Evolutionary conservation across 140 eudicot species (phyloP).

Genomic region (Cichorium intybus): DNA sequence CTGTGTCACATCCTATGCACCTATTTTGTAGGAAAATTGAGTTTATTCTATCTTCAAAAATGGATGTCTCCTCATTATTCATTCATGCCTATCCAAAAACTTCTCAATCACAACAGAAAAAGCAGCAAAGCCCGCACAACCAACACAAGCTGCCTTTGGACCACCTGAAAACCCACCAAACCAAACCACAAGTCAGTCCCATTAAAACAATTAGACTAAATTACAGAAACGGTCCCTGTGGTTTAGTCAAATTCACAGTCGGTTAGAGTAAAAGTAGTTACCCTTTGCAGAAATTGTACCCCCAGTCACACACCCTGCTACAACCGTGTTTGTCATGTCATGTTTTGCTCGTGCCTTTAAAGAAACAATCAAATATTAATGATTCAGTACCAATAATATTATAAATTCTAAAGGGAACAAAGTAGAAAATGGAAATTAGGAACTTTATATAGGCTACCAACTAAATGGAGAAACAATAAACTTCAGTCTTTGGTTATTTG

Average conservation of each 20-base stretch:
- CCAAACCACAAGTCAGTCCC: background rate
- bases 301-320: slow-evolving; percentile 94
- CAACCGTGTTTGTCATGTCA: slow-evolving; percentile 72
- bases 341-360: slow-evolving; percentile 88
- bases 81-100: slow-evolving; percentile 67
- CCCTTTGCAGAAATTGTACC: slow-evolving; percentile 79
- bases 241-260: too few species aligned
- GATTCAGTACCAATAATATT: background rate
- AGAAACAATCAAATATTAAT: slow-evolving; percentile 11
- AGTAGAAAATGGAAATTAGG: background rate
- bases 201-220: background rate
- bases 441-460: background rate
- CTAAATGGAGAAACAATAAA: background rate
- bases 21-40: slow-evolving; percentile 13
- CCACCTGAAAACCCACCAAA: slow-evolving; percentile 54
- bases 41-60: slow-evolving; percentile 23
- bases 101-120: slow-evolving; percentile 90
- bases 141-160: slow-evolving; percentile 81
- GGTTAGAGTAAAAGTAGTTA: slow-evolving; percentile 26
- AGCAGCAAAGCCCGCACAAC: slow-evolving; percentile 99
- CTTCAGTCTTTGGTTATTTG: slow-evolving; percentile 13
- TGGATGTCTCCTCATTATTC: slow-evolving; percentile 34
- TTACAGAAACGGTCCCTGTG: too few species aligned
- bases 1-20: slow-evolving; percentile 10
- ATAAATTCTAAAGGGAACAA: background rate